Evolutionary conservation across 2,329 filamentous ascomycete species (phyloP).

Genomic region (Laburnicola sp.): DNA sequence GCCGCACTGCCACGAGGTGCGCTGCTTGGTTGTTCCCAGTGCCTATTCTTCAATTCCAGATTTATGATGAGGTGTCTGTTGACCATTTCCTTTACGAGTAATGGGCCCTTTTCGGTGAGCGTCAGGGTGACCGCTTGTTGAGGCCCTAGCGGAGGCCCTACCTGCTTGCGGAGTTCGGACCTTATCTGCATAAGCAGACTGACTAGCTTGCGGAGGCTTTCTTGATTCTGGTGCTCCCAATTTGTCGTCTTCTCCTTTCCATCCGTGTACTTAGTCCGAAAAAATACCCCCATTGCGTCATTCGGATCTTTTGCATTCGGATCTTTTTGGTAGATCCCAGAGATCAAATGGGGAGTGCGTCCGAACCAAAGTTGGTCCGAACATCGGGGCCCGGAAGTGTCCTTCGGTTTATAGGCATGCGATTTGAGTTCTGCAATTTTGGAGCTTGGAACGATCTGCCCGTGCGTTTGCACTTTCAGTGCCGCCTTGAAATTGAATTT

Average conservation of each 20-base stretch:
- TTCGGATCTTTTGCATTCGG: not conserved
- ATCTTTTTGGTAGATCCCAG: slow-evolving; percentile 19
- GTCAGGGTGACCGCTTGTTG: too few species aligned
- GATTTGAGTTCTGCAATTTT: slow-evolving; percentile 36
- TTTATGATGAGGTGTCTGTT: too few species aligned
- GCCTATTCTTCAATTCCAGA: too few species aligned
- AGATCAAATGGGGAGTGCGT: slow-evolving; percentile 30
- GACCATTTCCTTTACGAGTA: too few species aligned
- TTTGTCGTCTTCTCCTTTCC: slow-evolving; percentile 19
- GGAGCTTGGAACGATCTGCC: slow-evolving; percentile 24
- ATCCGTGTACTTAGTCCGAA: slow-evolving; percentile 21
- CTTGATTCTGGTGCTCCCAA: slow-evolving; percentile 31
- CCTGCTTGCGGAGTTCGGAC: slow-evolving; percentile 16
- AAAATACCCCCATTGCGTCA: slow-evolving; percentile 13
- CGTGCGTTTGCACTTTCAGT: slow-evolving; percentile 29
- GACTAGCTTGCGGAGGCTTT: slow-evolving; percentile 27
- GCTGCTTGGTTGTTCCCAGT: too few species aligned
- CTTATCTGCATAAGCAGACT: slow-evolving; percentile 21
- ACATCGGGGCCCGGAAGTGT: slow-evolving; percentile 14
- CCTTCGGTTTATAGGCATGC: slow-evolving; percentile 11
- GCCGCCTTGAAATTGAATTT: slow-evolving; percentile 21
- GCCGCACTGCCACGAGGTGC: too few species aligned
- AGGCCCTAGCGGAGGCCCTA: too few species aligned
- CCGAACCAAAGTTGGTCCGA: slow-evolving; percentile 40
- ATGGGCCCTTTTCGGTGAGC: too few species aligned